Evolutionary conservation across 2,329 filamentous ascomycete species (phyloP), one percentile per base, ranked within the genome.

Genomic region (Alternaria angustiovoidea): DNA sequence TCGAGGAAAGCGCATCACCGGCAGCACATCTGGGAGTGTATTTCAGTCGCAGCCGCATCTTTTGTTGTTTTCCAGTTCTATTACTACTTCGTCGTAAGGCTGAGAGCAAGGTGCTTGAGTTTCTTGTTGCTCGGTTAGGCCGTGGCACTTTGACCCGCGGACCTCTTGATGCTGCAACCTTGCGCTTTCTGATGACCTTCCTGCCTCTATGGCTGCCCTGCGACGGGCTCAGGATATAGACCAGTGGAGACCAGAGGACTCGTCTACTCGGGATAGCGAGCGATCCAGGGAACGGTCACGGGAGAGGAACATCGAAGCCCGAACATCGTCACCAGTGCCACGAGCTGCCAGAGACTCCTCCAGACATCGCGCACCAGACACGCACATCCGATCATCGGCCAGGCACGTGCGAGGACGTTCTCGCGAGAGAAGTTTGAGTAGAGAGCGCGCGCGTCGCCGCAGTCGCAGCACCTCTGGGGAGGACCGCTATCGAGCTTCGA

Each of bases 141-240:
- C 66, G 72, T 77, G 73, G 73, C 75, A 71, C 74, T 71, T 66
- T 69, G 71, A 75, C 70, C 68, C 59, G 71, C 72, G 69, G 70
- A 75, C 72, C 63, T 67, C 70, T 60, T 73, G 65, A 71, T 74
- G 72, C 74, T 75, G 73, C 73, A 74, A 64, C 70, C 63, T 69
- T 63, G 62, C 71, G 59, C 63, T 67, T 67, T 71, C 75, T 74
- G 61, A 79, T 80, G 78, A 70, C 64, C 76, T 59, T 76, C 67
- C 68, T 73, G 75, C 74, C 77, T 80, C 77, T 75, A 80, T 80
- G 78, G 78, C 78, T 78, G 76, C 76, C 71, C 77, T 74, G 75
- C 76, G 73, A 70, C 70, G 73, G 70, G 67, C 75, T 72, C 78
- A 78, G 73, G 74, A 77, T 71, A 75, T 79, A 79, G 78, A 79